Percentiles rank a stretch among this genome's conserved stretches.
Evolutionary conservation across 257 asterid genomes (phyloP).

Genomic region (Datura wrightii): DNA sequence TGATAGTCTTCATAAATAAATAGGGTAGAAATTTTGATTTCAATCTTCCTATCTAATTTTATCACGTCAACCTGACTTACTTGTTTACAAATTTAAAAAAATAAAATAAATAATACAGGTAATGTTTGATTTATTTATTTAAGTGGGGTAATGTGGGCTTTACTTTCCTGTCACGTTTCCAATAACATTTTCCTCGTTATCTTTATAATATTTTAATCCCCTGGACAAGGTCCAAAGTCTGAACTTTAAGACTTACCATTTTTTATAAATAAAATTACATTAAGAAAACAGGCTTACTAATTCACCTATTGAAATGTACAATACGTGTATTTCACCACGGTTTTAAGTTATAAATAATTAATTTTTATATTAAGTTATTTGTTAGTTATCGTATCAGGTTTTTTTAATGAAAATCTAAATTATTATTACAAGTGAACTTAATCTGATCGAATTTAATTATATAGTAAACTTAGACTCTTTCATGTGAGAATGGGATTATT

Average conservation of each 20-base stretch:
- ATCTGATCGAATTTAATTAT: no score
- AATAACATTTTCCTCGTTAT: conserved; percentile 44
- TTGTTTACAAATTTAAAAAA: not conserved
- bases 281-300: not conserved
- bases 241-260: not conserved
- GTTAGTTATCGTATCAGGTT: not conserved
- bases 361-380: not conserved
- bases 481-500: not conserved
- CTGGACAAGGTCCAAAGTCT: not conserved
- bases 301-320: not conserved
- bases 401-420: not conserved
- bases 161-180: conserved; percentile 5
- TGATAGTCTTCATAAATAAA: not conserved
- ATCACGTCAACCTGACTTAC: conserved; percentile 20
- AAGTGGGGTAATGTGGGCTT: not conserved
- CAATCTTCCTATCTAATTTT: conserved; percentile 19
- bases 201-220: not conserved
- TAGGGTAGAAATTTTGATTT: not conserved
- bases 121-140: not conserved
- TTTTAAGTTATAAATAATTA: not conserved
- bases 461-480: no score
- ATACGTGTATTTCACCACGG: not conserved
- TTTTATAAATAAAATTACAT: not conserved
- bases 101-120: not conserved
- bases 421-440: not conserved